Evolutionary conservation across 371 early-diverging fungal genomes (phyloP), one percentile per base, ranked within the genome.

Genomic region (Mortierella sp.): DNA sequence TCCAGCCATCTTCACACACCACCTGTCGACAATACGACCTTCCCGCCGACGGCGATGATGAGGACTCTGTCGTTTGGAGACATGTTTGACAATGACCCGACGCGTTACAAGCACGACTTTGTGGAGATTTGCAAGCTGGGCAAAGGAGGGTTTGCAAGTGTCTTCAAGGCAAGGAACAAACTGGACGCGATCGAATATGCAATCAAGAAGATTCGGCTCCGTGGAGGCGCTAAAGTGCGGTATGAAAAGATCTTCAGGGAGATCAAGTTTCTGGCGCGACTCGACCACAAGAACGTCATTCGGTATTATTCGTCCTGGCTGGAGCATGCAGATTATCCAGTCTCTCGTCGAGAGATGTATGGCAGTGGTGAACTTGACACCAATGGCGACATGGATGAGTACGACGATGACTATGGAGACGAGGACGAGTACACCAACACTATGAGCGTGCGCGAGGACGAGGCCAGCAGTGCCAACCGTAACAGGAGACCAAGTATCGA

Each of bases 301-400:
- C 91, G 99, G 11, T 99, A 99, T 87, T 97, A 96, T 82, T 91
- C 94, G n/a, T 96, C 97, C 44, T 99, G 99, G 99, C 85, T 98
- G 13, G 98, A 98, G 88, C 92, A 93, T 80, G 91, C 88, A 47
- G 88, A 83, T 14, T 79, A 84, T 68, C 84, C 88, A 4, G 71
- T 84, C 9, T 78, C 84, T 4, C 57, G 74, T 14, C 74, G 80
- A 11, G 81, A 73, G 14, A 78, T 79, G 54, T 79, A 76, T 52
- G 75, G 78, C 52, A 73, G 74, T 8, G 80, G 72, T 19, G 72
- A 58, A 26, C n/a, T 79, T 9, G 81, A 85, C 19, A 70, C 88
- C 11, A 74, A 87, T 28, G 88, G 80, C 2, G 81, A 88, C 14
- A 34, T 80, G 65, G 88, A 83, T 54, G 82, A 80, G 26, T 78